Evolutionary conservation across 305 asterid species (phyloP), one percentile per base, ranked within the genome.

Genomic region (Fraxinus sp.): DNA sequence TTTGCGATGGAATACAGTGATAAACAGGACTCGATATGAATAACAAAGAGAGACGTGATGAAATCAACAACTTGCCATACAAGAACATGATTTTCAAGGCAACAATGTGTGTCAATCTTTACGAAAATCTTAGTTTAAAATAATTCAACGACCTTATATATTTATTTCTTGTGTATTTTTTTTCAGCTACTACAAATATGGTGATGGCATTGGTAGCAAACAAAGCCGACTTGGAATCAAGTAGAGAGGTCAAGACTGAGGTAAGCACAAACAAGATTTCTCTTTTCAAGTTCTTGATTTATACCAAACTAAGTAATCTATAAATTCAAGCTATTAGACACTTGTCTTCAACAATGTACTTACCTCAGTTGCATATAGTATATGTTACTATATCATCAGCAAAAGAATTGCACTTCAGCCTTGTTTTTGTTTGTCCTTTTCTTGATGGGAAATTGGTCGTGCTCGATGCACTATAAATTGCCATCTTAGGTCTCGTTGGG

Each of bases 161-260:
- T 2, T 16, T 6, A 14, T 75, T 3, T 41, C 33, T 49, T 28
- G 5, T 76, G 20, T 30, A 13, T 41, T 41, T 5, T 74, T 39
- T 75, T 24, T 0, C 79, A 87, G 88, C 86, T 36, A 85, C 46
- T 74, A 80, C 80, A 18, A 79, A 77, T 57, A 57, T 86, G 83
- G 84, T 87, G 33, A 80, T 84, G 84, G 88, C 73, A 79, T 79
- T 88, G 79, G 87, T 88, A 68, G 89, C 89, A 73, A 88, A 88
- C 86, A 88, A 88, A 74, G 76, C 82, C 11, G 90, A 88, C 72
- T 84, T 88, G 39, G 77, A 79, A 14, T 73, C 86, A 11, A 24
- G 76, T 1, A 82, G 87, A 73, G 22, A 73, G 82, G 90, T 86
- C 68, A 74, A 79, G 77, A 81, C 32, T 26, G 85, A 88, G 86